Evolutionary conservation across 2,329 filamentous ascomycete species (phyloP).

Genomic region (Kalmusia sp.): DNA sequence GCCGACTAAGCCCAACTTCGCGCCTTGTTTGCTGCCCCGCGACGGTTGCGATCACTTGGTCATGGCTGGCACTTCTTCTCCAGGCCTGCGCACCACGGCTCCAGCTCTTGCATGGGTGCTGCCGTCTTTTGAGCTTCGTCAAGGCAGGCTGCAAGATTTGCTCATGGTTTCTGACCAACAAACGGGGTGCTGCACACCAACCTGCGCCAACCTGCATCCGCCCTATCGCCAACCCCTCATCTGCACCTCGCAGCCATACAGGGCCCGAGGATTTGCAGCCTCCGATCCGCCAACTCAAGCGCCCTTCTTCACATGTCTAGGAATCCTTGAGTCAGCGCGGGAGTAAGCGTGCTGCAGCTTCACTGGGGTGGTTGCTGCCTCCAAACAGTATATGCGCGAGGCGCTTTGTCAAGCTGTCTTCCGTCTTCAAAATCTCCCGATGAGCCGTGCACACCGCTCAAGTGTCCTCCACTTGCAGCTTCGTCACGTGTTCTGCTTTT

Average conservation of each 20-base stretch:
- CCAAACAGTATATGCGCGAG: neutral
- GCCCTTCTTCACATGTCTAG: neutral
- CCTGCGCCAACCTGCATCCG: conserved; percentile 21
- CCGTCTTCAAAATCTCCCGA: neutral
- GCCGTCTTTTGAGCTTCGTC: neutral
- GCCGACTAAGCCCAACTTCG: neutral
- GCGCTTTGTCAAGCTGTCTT: neutral
- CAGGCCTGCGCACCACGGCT: too few species aligned
- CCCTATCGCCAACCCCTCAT: conserved; percentile 21
- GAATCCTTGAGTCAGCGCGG: neutral
- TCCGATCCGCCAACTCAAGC: neutral
- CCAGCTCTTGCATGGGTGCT: neutral
- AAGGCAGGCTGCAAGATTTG: conserved; percentile 30
- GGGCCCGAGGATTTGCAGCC: neutral
- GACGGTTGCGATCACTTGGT: neutral
- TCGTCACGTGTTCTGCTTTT: neutral
- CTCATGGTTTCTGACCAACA: conserved; percentile 22
- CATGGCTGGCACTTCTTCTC: too few species aligned
- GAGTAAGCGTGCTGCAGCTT: neutral
- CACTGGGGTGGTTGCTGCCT: neutral
- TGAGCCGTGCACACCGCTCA: too few species aligned
- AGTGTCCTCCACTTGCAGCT: too few species aligned
- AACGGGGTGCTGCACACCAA: conserved; percentile 6
- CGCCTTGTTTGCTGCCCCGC: neutral
- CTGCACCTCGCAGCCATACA: conserved; percentile 13